These are phyloP conservation scores for Apiospora marii DNA, from an alignment of 2,329 filamentous ascomycete species.

Conservation along the genomic window DNA sequence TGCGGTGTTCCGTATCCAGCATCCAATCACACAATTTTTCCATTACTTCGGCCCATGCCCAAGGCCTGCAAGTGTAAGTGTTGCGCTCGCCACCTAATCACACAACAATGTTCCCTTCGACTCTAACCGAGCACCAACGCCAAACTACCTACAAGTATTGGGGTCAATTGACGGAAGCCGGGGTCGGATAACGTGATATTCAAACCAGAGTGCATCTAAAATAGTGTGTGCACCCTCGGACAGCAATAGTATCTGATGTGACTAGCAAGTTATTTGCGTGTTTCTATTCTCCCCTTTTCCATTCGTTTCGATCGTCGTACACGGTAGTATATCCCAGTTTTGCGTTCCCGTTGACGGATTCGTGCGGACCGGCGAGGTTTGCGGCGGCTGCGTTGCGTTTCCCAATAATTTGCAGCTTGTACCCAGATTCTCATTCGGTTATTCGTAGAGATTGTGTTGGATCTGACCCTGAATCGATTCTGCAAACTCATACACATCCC, in stretches of 20 bases:
- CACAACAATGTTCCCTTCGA: too few relatives aligned
- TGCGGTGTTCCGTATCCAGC: too few relatives aligned
- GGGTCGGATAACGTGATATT: too few relatives aligned
- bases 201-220: too few relatives aligned
- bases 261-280: neutral
- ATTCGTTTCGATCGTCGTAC: slow-evolving; percentile 4
- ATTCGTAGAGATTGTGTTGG: neutral
- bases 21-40: too few relatives aligned
- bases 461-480: neutral
- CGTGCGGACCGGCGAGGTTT: neutral
- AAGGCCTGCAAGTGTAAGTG: too few relatives aligned
- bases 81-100: too few relatives aligned
- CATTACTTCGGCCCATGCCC: too few relatives aligned
- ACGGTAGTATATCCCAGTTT: neutral
- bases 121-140: too few relatives aligned
- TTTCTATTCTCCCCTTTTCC: neutral
- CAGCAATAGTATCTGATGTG: neutral
- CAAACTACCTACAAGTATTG: too few relatives aligned
- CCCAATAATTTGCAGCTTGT: neutral
- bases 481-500: neutral
- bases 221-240: too few relatives aligned
- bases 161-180: too few relatives aligned
- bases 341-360: neutral
- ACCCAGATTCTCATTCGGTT: neutral
- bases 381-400: neutral